Base-by-base conservation (phyloP, 352 stramenopile species). In the Salisapilia sapeloensis region DNA sequence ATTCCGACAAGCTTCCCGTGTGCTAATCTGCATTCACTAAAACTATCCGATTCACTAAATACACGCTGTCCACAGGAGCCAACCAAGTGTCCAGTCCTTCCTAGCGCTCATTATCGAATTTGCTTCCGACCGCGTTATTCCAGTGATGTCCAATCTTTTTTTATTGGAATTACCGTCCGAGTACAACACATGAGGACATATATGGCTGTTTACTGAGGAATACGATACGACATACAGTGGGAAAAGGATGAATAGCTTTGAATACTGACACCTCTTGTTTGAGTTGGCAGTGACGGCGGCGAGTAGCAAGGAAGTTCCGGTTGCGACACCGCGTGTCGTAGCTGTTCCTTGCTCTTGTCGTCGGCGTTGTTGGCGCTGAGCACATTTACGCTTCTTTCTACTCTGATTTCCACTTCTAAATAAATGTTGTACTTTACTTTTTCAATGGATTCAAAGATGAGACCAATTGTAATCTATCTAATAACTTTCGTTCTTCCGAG, bases 181-280 rank as follows among this genome's bases (percentile, higher is more conserved):
- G 23, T 34, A 6, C 18, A 26, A 36, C 24, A 12, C 19, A 19
- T 19, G 31, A 36, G 13, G 31, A 36, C 17, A 36, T 30, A 3
- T 20, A 30, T 36, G 17, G 31, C 23, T 36, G 26, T 19, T 27
- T 36, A 15, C 31, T 36, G 31, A 36, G 31, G 23, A 36, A 36
- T 13, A 13, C 13, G 13, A 16, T 13, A 10, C 10, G 10, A 12
- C 23, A 28, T 10, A 36, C 5, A 19, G 16, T 25, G 13, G 23
- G 23, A 36, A 36, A 15, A 17, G 17, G 31, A 36, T 36, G 31
- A 36, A 30, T 6, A 36, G 31, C 31, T 36, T 19, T 6, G 3
- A 36, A 19, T 36, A 25, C 31, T 36, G 31, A 36, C 31, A 36
- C 31, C 31, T 36, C 31, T 36, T 36, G 31, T 36, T 25, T 36